phyloP scores from a whole-genome alignment of 805 yeast genomes.

The Cyberlindnera suaveolens region DNA sequence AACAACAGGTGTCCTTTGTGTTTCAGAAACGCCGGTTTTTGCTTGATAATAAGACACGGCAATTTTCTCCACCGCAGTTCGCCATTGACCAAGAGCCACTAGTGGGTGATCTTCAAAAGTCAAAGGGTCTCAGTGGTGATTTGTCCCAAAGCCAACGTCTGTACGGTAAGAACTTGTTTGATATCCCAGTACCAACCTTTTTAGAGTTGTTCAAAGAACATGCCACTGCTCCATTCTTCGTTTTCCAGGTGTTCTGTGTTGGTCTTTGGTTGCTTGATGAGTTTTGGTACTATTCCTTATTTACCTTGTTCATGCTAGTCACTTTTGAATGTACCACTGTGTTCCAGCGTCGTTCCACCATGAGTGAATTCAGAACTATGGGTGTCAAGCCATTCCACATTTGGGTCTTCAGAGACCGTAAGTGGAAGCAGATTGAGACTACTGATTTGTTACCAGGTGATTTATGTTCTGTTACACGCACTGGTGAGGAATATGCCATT shows the following conservation, averaged over 20 bases:
- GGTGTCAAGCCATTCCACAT: constrained; percentile 88
- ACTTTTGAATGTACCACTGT: constrained; percentile 93
- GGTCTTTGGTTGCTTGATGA: constrained; percentile 96
- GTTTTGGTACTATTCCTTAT: constrained; percentile 91
- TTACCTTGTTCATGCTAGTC: constrained; percentile 86
- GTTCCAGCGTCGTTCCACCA: constrained; percentile 89
- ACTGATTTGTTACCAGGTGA: constrained; percentile 87
- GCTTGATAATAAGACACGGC: constrained; percentile 44
- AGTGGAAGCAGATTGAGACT: constrained; percentile 68
- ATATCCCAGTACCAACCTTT: constrained; percentile 92
- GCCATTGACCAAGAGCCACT: constrained; percentile 50
- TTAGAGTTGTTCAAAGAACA: constrained; percentile 90
- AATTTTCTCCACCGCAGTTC: constrained; percentile 80
- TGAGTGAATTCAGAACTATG: constrained; percentile 95
- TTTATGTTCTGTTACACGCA: constrained; percentile 78
- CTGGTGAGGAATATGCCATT: constrained; percentile 83
- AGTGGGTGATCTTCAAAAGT: constrained; percentile 48
- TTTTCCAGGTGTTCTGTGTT: constrained; percentile 92
- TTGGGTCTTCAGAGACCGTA: constrained; percentile 59
- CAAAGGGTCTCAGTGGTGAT: constrained; percentile 52
- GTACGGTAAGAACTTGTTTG: constrained; percentile 85
- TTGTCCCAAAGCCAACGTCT: constrained; percentile 43
- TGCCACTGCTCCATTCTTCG: constrained; percentile 97
- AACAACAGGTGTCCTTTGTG: constrained; percentile 60
- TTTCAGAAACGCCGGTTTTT: constrained; percentile 92